Evolutionary conservation across 2,329 filamentous ascomycete genomes (phyloP).

Genomic region (Arachnomyces sp.): DNA sequence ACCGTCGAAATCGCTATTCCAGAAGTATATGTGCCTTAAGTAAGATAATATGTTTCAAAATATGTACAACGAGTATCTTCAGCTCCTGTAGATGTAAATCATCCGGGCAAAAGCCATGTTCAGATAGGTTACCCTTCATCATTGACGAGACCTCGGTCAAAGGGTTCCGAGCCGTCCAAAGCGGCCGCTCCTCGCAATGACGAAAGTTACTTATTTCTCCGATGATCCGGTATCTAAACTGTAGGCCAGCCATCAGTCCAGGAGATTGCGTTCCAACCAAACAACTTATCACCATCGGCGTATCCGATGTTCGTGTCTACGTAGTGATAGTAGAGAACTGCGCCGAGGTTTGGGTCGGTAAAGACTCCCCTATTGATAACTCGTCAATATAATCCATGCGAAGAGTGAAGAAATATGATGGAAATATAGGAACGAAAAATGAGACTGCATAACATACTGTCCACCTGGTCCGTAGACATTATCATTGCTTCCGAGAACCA

Average conservation of each 20-base stretch:
- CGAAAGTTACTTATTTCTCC: no score
- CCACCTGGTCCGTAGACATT: constrained; percentile 60
- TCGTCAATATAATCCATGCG: constrained; percentile 1
- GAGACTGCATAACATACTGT: constrained; percentile 51
- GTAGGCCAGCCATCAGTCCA: constrained; percentile 41
- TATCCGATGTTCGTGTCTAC: constrained; percentile 49
- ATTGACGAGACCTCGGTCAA: no score
- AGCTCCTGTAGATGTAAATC: no score
- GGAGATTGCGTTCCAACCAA: constrained; percentile 41
- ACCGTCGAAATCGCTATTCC: no score
- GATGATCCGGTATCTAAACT: no score
- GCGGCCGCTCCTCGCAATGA: no score
- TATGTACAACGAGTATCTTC: no score
- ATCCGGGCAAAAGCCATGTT: no score
- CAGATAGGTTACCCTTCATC: no score
- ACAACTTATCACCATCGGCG: constrained; percentile 39
- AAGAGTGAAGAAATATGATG: not conserved
- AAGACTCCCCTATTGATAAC: constrained; percentile 21
- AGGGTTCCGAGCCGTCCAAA: no score
- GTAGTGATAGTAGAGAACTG: constrained; percentile 58
- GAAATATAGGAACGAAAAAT: not conserved
- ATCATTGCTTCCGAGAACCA: constrained; percentile 53
- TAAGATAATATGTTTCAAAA: no score
- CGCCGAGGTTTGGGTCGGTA: constrained; percentile 34
- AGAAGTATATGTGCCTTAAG: no score